A percentile compares a stretch with the other conserved stretches of the same genome.
Evolutionary conservation across 805 yeast genomes (phyloP).

Genomic region (Schwanniomyces sp.): DNA sequence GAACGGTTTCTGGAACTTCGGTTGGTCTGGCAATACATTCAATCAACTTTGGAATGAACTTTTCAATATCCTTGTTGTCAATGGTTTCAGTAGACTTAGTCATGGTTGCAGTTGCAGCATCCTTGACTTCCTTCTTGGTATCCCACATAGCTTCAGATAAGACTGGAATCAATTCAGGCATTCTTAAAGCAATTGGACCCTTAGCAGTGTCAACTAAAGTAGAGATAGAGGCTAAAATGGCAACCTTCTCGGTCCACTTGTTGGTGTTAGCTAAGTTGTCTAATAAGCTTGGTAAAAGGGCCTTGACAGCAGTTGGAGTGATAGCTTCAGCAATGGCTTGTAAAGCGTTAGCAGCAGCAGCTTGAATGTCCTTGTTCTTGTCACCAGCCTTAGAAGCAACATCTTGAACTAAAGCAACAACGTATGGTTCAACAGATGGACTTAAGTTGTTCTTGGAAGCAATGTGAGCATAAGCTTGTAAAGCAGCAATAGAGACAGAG

Average conservation of each 20-base stretch:
- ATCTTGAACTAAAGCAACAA: slow-evolving; percentile 72
- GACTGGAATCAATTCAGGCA: slow-evolving; percentile 99
- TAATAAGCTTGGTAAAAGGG: slow-evolving; percentile 78
- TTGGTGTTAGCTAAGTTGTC: slow-evolving; percentile 65
- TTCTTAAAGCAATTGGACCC: slow-evolving; percentile 94
- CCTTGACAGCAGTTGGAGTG: slow-evolving; percentile 93
- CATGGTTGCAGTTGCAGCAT: slow-evolving; percentile 94
- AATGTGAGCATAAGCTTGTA: slow-evolving; percentile 81
- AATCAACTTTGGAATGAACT: slow-evolving; percentile 97
- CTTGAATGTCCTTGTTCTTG: slow-evolving; percentile 76
- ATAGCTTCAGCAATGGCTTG: slow-evolving; percentile 73
- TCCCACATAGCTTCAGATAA: slow-evolving; percentile 99
- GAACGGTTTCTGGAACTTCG: slow-evolving; percentile 98
- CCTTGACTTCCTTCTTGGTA: slow-evolving; percentile 97
- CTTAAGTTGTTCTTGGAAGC: slow-evolving; percentile 75
- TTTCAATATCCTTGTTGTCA: slow-evolving; percentile 99
- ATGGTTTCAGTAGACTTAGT: slow-evolving; percentile 96
- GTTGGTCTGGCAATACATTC: slow-evolving; percentile 96
- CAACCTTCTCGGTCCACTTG: slow-evolving; percentile 98
- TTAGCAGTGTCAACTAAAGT: slow-evolving; percentile 92
- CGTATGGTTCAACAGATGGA: slow-evolving; percentile 94
- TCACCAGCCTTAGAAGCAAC: slow-evolving; percentile 85
- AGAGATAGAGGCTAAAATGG: slow-evolving; percentile 81
- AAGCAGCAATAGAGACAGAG: slow-evolving; percentile 67
- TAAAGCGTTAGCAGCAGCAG: slow-evolving; percentile 74